Evolutionary conservation across 345 rosid genomes (phyloP).

Genomic region (Schrenkiella parvula): DNA sequence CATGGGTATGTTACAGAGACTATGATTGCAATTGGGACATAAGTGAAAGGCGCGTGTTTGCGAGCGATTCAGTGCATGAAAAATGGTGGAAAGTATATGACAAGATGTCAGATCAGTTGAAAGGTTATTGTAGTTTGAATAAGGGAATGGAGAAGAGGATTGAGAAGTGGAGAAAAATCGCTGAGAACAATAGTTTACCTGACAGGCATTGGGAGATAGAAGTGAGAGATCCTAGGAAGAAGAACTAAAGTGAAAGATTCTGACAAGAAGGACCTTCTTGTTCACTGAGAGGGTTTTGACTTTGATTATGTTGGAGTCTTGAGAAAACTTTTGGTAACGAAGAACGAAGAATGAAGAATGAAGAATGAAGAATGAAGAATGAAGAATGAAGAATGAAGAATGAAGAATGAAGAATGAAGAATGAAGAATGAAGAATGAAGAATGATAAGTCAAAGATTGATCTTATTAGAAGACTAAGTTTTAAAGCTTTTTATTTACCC

Average conservation of each 20-base stretch:
- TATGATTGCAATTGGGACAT: slow-evolving; percentile 93
- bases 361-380: too few species aligned
- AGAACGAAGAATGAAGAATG: neutral
- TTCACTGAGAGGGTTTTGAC: slow-evolving; percentile 6
- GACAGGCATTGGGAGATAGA: slow-evolving; percentile 65
- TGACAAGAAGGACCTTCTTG: slow-evolving; percentile 35
- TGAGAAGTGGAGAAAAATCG: slow-evolving; percentile 54
- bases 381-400: too few species aligned
- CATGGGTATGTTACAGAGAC: slow-evolving; percentile 88
- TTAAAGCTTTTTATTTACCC: too few species aligned
- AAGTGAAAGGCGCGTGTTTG: slow-evolving; percentile 35
- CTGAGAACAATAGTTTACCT: slow-evolving; percentile 35
- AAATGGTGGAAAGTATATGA: slow-evolving; percentile 80
- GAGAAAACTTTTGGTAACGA: neutral
- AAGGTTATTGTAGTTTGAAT: slow-evolving; percentile 53
- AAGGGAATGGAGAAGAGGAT: slow-evolving; percentile 39
- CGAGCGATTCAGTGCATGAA: slow-evolving; percentile 55
- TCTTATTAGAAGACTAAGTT: too few species aligned
- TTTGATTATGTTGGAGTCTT: neutral
- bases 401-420: too few species aligned
- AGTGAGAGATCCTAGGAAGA: slow-evolving; percentile 52
- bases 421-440: too few species aligned
- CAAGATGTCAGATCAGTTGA: slow-evolving; percentile 49
- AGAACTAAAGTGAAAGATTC: slow-evolving; percentile 41
- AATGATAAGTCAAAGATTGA: too few species aligned